Percentiles rank a stretch among this genome's conserved stretches.
Conservation (phyloP, 306 rosid genomes). For the Cucurbita pepo region DNA sequence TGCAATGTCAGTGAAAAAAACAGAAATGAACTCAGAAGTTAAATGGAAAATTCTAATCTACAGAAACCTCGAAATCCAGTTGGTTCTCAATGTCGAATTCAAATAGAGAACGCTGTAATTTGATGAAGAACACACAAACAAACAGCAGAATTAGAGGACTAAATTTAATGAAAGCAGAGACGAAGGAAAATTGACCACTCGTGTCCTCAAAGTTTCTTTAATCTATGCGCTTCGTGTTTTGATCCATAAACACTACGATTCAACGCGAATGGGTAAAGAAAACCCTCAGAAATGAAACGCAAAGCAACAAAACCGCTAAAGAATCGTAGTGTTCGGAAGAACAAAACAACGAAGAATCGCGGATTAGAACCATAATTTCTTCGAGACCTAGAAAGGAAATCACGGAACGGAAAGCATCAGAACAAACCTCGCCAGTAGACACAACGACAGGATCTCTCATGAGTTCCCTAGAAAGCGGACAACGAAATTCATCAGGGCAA, state of each 20-base stretch:
- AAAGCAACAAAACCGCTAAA: no score
- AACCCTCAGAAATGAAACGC: no score
- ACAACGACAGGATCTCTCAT: slow-evolving; percentile 92
- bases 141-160: not conserved
- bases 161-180: not conserved
- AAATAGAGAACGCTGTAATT: not conserved
- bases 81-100: no score
- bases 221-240: no score
- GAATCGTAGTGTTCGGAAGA: no score
- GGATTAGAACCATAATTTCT: not conserved
- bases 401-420: no score
- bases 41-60: not conserved
- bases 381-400: not conserved
- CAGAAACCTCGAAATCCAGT: not conserved
- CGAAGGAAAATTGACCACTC: not conserved
- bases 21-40: not conserved
- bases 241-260: no score
- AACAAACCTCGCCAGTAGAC: slow-evolving; percentile 71
- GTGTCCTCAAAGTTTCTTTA: not conserved
- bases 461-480: slow-evolving; percentile 75
- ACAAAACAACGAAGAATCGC: not conserved
- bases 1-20: not conserved
- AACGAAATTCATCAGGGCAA: slow-evolving; percentile 59
- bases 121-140: not conserved
- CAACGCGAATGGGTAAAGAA: no score